These are phyloP conservation scores for Exophiala spinifera DNA, from an alignment of 2,329 filamentous ascomycete species.

Conservation along the genomic window DNA sequence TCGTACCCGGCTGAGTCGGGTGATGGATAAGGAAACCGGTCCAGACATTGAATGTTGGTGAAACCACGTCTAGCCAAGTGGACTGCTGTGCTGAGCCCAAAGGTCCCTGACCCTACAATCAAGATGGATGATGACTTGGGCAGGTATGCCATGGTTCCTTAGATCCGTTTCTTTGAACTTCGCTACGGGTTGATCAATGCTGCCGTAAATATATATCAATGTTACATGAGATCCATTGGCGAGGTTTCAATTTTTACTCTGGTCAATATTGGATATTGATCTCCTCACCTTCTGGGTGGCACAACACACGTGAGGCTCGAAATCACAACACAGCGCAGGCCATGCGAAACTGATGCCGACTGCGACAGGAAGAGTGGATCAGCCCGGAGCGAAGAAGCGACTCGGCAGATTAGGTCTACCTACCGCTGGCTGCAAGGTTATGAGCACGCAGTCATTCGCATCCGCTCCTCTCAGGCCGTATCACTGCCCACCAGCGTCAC, in stretches of 20 bases:
- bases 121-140: slow-evolving; percentile 10
- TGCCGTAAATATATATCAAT: background rate
- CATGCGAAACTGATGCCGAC: slow-evolving; percentile 8
- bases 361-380: background rate
- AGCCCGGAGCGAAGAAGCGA: background rate
- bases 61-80: slow-evolving; percentile 42
- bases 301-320: background rate
- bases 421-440: background rate
- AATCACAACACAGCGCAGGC: background rate
- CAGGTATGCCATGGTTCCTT: slow-evolving; percentile 8
- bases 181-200: background rate
- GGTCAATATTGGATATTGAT: background rate
- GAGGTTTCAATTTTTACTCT: background rate
- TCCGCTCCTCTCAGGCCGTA: background rate
- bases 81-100: slow-evolving; percentile 48
- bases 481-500: background rate
- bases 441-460: background rate
- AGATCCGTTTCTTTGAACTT: background rate
- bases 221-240: background rate
- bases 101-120: slow-evolving; percentile 54
- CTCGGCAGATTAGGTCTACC: background rate
- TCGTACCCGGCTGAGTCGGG: slow-evolving; percentile 10
- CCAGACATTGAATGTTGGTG: slow-evolving; percentile 29
- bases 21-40: slow-evolving; percentile 5
- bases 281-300: background rate